A percentile compares a stretch with the other conserved stretches of the same genome.
These are phyloP conservation scores for Irpex rosettiformis DNA, from an alignment of 1,284 basidiomycete species.

Conservation along the genomic window DNA sequence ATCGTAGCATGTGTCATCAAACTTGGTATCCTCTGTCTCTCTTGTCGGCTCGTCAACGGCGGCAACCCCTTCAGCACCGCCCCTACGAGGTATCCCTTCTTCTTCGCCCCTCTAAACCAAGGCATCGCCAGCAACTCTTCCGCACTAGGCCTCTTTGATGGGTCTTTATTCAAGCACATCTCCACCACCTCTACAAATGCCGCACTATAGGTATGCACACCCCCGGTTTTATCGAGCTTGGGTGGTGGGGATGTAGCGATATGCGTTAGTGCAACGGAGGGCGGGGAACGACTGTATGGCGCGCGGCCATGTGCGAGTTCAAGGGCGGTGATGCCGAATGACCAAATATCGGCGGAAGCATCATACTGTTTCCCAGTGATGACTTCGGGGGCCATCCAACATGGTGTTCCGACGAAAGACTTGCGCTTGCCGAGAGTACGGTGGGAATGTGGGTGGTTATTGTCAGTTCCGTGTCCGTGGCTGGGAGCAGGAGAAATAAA, in stretches of 20 bases:
- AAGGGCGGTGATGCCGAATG: conserved; percentile 86
- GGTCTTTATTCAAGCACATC: conserved; percentile 82
- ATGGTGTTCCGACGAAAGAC: conserved; percentile 91
- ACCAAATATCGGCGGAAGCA: conserved; percentile 87
- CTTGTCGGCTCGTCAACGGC: conserved; percentile 67
- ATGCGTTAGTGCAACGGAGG: conserved; percentile 72
- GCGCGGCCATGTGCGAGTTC: conserved; percentile 83
- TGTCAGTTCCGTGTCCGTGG: conserved; percentile 14
- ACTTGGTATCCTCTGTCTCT: conserved; percentile 47
- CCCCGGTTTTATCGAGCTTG: conserved; percentile 67
- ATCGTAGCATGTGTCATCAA: conserved; percentile 43
- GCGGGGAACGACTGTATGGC: conserved; percentile 73
- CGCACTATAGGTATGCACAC: conserved; percentile 76
- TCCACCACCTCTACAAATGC: conserved; percentile 81
- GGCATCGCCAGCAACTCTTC: conserved; percentile 73
- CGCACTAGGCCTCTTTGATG: conserved; percentile 75
- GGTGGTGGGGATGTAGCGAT: conserved; percentile 75
- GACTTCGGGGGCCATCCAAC: conserved; percentile 94
- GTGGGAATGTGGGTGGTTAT: conserved; percentile 14
- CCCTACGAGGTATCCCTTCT: conserved; percentile 69
- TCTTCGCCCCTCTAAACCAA: conserved; percentile 79
- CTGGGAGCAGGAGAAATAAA: conserved; percentile 5
- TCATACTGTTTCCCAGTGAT: conserved; percentile 84
- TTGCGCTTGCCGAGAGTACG: conserved; percentile 63
- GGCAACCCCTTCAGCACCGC: conserved; percentile 72